Conservation (phyloP, 495 filamentous ascomycete genomes). For the Neurospora intermedia region DNA sequence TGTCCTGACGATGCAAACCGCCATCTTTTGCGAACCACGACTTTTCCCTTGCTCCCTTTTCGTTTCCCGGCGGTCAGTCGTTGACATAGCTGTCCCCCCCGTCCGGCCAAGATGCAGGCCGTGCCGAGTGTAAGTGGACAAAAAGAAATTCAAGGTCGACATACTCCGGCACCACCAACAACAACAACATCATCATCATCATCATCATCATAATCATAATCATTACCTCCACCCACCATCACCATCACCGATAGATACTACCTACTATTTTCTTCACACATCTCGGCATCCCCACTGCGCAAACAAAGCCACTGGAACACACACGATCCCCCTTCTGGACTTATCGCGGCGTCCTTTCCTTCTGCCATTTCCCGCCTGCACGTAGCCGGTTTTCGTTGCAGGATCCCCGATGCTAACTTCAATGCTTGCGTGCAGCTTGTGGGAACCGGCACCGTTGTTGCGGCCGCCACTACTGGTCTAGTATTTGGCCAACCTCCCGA, state of each 20-base stretch:
- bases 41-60: slow-evolving; percentile 25
- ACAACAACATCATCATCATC: not conserved
- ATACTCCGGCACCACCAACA: not conserved
- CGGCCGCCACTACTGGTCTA: slow-evolving; percentile 46
- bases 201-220: not conserved
- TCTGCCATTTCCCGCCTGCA: not conserved
- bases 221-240: not conserved
- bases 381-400: slow-evolving; percentile 7
- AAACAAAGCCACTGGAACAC: not conserved
- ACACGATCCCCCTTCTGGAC: not conserved
- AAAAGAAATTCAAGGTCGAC: not conserved
- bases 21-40: slow-evolving; percentile 23
- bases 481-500: slow-evolving; percentile 41
- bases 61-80: slow-evolving; percentile 26
- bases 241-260: not conserved
- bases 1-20: slow-evolving; percentile 33
- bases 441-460: slow-evolving; percentile 48
- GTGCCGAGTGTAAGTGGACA: slow-evolving; percentile 50
- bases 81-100: slow-evolving; percentile 25
- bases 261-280: not conserved
- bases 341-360: not conserved
- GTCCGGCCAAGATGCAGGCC: slow-evolving; percentile 44
- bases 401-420: slow-evolving; percentile 7
- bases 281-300: not conserved
- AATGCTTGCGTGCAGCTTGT: slow-evolving; percentile 33